Base-by-base conservation (phyloP, 192 early-diverging fungal species). In the Lunasporangiospora selenospora region DNA sequence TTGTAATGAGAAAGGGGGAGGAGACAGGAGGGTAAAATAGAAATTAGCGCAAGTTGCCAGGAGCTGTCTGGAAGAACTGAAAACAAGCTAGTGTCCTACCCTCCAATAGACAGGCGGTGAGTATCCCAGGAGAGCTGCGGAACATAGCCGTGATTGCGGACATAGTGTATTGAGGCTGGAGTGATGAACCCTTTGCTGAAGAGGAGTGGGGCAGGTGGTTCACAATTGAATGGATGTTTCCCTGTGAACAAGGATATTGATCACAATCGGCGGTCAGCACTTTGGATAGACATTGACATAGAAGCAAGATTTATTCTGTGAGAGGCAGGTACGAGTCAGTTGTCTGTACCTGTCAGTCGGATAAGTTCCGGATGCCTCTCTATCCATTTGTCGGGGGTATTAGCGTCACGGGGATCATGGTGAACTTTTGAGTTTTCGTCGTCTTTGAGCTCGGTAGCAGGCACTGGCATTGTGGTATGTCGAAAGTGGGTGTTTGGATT, bases 121-220 rank as follows among this genome's bases (percentile, higher is more conserved):
- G 43, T 60, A n/a, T 77, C 62, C 71, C 67, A 79, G 16, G 67
- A 46, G 34, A 81, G 47, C 23, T 88, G 58, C 24, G 89, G 87
- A 3, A 89, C 89, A 23, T 83, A 42, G 2, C 89, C 89, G 63
- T 90, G 89, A 51, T 90, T 90, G 13, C 89, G 52, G n/a, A 90
- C 89, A 67, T 85, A 88, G 61, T 90, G 87, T 33, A 90, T 48
- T 26, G 75, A 51, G 23, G 51, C 51, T 21, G 89, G 86, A 1
- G 89, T 90, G 52, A 90, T 62, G 29, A 81, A 80, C 10, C 80
- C 83, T 19, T 60, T 62, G 37, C 83, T 53, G 24, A 79, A 12
- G 34, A 89, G 78, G 29, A 67, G 40, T 34, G 53, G 49, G 34
- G 80, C 40, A 18, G 80, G 62, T 21, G 87, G 60, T 56, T 88